Percentiles rank a stretch among this genome's conserved stretches.
These are phyloP conservation scores for Samsoniella hepiali DNA, from an alignment of 2,329 filamentous ascomycete species.

Conservation along the genomic window DNA sequence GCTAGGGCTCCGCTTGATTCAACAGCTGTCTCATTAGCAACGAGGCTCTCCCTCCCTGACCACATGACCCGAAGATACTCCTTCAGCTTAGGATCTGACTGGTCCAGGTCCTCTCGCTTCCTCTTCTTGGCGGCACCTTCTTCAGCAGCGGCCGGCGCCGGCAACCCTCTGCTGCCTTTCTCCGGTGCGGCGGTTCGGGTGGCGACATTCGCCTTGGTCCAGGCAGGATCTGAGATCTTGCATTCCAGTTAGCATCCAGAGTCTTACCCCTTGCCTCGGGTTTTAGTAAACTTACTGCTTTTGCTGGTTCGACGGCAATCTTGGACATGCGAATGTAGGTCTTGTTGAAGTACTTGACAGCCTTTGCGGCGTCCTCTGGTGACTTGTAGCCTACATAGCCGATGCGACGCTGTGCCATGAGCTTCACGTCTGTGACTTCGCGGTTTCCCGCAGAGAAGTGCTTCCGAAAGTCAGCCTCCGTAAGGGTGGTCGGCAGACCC, in stretches of 20 bases:
- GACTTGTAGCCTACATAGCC: slow-evolving; percentile 94
- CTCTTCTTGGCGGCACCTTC: slow-evolving; percentile 59
- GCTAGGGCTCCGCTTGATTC: slow-evolving; percentile 23
- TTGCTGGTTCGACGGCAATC: slow-evolving; percentile 84
- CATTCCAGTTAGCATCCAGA: slow-evolving; percentile 37
- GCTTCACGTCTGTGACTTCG: slow-evolving; percentile 85
- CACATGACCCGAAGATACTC: slow-evolving; percentile 87
- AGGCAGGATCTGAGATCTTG: slow-evolving; percentile 44
- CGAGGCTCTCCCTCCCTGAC: slow-evolving; percentile 38
- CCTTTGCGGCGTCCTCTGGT: slow-evolving; percentile 72
- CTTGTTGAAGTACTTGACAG: slow-evolving; percentile 92
- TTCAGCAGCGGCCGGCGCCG: slow-evolving; percentile 24
- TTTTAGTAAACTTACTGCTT: slow-evolving; percentile 55
- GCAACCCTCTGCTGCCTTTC: not conserved
- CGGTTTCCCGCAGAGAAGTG: slow-evolving; percentile 76
- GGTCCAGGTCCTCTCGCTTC: slow-evolving; percentile 58
- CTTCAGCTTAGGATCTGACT: slow-evolving; percentile 73
- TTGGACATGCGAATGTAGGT: slow-evolving; percentile 95
- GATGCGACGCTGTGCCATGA: slow-evolving; percentile 85
- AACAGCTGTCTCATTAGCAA: slow-evolving; percentile 31
- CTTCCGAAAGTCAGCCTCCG: slow-evolving; percentile 79
- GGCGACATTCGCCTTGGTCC: slow-evolving; percentile 28
- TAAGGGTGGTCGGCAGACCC: slow-evolving; percentile 80
- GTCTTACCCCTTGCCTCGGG: not conserved
- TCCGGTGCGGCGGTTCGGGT: slow-evolving; percentile 12